Conservation (phyloP, 164 flowering plant genomes). For the Chimonanthus praecox region DNA sequence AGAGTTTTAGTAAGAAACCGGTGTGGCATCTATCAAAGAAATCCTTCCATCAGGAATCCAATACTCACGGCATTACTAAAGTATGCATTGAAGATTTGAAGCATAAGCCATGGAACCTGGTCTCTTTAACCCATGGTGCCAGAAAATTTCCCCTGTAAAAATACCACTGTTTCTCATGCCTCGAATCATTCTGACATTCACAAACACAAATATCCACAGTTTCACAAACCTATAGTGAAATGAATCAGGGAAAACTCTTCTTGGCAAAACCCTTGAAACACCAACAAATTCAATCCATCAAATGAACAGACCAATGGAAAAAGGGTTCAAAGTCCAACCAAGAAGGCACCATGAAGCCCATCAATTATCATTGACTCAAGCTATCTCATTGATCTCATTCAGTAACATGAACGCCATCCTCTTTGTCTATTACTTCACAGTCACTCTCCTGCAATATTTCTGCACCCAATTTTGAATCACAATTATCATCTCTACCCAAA, state of each 20-base stretch:
- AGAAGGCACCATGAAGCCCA: neutral
- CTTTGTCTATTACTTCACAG: slow-evolving; percentile 10
- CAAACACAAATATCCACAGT: neutral
- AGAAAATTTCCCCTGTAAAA: neutral
- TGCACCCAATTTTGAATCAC: slow-evolving; percentile 11
- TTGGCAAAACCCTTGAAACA: neutral
- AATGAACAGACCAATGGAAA: neutral
- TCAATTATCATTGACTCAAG: neutral
- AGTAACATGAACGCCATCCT: neutral
- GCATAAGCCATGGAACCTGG: neutral
- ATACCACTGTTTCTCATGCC: neutral
- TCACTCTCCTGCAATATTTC: slow-evolving; percentile 7
- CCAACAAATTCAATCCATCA: neutral
- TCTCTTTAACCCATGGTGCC: neutral
- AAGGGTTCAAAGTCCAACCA: neutral
- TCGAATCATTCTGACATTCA: neutral
- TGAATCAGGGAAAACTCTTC: neutral
- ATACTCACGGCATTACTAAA: neutral
- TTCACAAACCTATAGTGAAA: neutral
- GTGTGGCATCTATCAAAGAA: neutral
- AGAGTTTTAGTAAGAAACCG: neutral
- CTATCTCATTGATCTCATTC: neutral
- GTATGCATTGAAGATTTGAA: neutral
- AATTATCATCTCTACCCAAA: slow-evolving; percentile 16
- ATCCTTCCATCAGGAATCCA: neutral